These are phyloP conservation scores for Boletus semigastroideus DNA, from an alignment of 1,284 basidiomycete genomes.

Conservation along the genomic window DNA sequence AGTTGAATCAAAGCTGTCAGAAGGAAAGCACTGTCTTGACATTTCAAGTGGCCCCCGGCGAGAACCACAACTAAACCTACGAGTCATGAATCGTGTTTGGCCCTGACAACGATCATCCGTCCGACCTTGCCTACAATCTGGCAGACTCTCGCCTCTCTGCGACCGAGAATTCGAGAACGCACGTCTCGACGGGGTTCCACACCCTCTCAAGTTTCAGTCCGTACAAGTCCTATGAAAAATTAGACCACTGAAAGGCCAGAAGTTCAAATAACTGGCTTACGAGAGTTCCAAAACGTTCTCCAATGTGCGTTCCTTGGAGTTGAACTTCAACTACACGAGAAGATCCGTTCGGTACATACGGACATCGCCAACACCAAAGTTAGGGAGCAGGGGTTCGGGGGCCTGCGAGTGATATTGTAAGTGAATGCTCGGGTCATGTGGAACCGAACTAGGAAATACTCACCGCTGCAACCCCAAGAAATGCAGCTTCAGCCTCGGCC, in stretches of 20 bases:
- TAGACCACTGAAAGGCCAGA: neutral
- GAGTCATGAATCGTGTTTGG: no score
- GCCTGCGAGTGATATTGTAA: no score
- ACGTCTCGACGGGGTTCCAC: no score
- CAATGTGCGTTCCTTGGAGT: slow-evolving; percentile 35
- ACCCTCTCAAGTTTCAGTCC: slow-evolving; percentile 30
- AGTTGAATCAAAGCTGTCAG: no score
- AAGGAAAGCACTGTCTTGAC: no score
- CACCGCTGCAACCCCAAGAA: slow-evolving; percentile 17
- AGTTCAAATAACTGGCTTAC: slow-evolving; percentile 22
- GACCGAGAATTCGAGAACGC: slow-evolving; percentile 29
- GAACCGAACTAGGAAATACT: neutral
- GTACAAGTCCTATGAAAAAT: slow-evolving; percentile 14
- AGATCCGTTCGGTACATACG: slow-evolving; percentile 32
- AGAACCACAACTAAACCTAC: no score
- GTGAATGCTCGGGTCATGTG: neutral
- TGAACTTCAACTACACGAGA: slow-evolving; percentile 30
- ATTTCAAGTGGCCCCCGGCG: no score
- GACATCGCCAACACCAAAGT: slow-evolving; percentile 35
- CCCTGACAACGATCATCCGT: no score
- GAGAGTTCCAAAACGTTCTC: slow-evolving; percentile 28
- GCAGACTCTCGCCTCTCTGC: neutral
- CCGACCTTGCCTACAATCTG: no score
- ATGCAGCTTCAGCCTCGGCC: slow-evolving; percentile 11
- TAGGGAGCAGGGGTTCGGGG: slow-evolving; percentile 36